A percentile compares a stretch with the other conserved stretches of the same genome.
These are phyloP conservation scores for Trichoderma citrinoviride DNA, from an alignment of 2,329 filamentous ascomycete species.

Conservation along the genomic window DNA sequence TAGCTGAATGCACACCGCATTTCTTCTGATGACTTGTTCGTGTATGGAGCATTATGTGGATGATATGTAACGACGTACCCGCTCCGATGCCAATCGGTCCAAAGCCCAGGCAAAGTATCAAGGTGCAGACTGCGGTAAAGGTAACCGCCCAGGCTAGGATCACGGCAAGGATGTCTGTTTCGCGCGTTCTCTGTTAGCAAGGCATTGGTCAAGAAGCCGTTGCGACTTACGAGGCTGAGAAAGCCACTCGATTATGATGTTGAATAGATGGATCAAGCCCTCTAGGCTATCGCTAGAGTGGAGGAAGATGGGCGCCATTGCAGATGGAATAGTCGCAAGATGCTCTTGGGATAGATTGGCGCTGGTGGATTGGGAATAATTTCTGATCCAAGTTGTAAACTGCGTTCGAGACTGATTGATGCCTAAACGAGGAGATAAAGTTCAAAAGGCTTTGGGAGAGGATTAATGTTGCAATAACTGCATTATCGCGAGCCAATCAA, in stretches of 20 bases:
- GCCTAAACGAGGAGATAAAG: neutral
- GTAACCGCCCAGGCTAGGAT: slow-evolving; percentile 16
- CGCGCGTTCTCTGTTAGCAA: neutral
- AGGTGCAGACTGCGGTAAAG: slow-evolving; percentile 9
- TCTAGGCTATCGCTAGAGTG: neutral
- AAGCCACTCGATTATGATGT: neutral
- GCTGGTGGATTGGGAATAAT: neutral
- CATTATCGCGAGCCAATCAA: neutral
- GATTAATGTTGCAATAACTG: too few relatives aligned
- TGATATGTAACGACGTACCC: neutral
- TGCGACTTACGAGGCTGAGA: slow-evolving; percentile 15
- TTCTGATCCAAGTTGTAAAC: neutral
- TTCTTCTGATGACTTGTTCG: neutral
- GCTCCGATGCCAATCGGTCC: slow-evolving; percentile 20
- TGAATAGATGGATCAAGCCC: neutral
- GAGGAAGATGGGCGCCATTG: neutral
- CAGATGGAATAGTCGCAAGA: neutral
- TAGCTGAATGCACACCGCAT: neutral
- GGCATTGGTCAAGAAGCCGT: neutral
- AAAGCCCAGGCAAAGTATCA: slow-evolving; percentile 19
- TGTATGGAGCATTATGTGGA: too few relatives aligned
- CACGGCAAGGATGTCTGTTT: slow-evolving; percentile 3
- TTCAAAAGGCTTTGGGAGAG: neutral
- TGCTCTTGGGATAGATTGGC: neutral
- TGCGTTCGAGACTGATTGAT: neutral